Base-by-base conservation (phyloP, 768 basidiomycete species). In the Boletus reticulatus region DNA sequence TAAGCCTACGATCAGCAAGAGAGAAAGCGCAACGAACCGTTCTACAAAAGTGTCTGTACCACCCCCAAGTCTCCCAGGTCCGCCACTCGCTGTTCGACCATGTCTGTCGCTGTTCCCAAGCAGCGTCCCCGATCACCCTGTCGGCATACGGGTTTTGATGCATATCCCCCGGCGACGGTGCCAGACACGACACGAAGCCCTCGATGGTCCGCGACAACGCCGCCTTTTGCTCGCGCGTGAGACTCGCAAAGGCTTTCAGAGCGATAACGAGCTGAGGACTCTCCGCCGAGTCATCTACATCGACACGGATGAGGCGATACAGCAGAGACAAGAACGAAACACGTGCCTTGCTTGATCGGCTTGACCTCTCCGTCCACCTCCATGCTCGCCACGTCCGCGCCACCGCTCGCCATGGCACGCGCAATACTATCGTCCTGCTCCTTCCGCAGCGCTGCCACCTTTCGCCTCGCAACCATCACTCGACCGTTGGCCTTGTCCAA, bases 401-500 rank as follows among this genome's bases (percentile, higher is more conserved):
- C 77, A 5, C 73, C 78, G 42, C 81, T 81, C 24, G 88, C 89
- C 60, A 87, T 90, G 36, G 77, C 88, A 45, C 84, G 80, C 20
- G 92, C 94, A 27, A 87, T 80, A 19, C 82, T 87, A 58, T 92
- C 89, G 61, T 97, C 94, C 34, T 94, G 94, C 65, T 95, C 94
- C 71, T 91, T 91, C 68, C 89, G 80, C 62, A 97, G 71, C 8
- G 78, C 78, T 1, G 81, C 79, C 6, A 95, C 84, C 67, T 88
- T 89, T 57, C 84, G 77, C 67, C 86, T 79, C 19, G 92, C 88
- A 42, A 87, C 83, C 56, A 85, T 80, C 24, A 96, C 91, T 29
- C 94, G 79, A 13, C 94, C 94, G 67, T 92, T 92, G 6, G 92
- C 88, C 74, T 98, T 97, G 66, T 95, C 90, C 59, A 98, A 67